Evolutionary conservation across 345 rosid genomes (phyloP).

Genomic region (Salix exigua): DNA sequence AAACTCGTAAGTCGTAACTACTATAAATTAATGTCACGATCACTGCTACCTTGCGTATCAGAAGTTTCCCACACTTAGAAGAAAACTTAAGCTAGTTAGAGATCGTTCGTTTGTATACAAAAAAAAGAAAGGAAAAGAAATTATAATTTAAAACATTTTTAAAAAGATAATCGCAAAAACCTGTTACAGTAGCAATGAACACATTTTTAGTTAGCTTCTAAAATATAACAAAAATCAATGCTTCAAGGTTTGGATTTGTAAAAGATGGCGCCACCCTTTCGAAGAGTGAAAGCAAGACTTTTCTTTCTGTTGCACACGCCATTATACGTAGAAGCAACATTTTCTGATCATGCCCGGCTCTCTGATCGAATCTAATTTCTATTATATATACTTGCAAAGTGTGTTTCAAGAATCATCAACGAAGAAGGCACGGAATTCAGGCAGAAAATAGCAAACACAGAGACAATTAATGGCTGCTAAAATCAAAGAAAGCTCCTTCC

Average conservation of each 20-base stretch:
- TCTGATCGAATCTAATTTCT: background rate
- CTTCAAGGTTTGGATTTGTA: conserved; percentile 5
- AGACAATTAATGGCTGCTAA: background rate
- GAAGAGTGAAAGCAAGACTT: conserved; percentile 25
- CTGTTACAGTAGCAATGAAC: too few species aligned
- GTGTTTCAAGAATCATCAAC: conserved; percentile 1
- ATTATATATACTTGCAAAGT: conserved; percentile 6
- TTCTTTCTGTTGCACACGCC: background rate
- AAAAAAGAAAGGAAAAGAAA: too few species aligned
- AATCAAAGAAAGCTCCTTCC: conserved; percentile 11
- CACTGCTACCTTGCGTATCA: too few species aligned
- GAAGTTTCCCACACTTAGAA: too few species aligned
- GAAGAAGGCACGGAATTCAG: too few species aligned
- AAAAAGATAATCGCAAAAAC: too few species aligned
- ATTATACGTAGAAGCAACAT: conserved; percentile 26
- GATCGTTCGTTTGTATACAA: too few species aligned
- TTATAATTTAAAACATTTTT: too few species aligned
- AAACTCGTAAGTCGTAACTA: too few species aligned
- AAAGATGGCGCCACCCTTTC: background rate
- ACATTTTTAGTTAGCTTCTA: background rate
- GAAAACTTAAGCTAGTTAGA: too few species aligned
- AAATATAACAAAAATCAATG: background rate
- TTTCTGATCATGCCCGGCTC: background rate
- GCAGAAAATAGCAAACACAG: background rate
- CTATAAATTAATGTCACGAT: too few species aligned